Evolutionary conservation across 73 alveolate species (phyloP).

Genomic region (Tetrahymena malaccensis): DNA sequence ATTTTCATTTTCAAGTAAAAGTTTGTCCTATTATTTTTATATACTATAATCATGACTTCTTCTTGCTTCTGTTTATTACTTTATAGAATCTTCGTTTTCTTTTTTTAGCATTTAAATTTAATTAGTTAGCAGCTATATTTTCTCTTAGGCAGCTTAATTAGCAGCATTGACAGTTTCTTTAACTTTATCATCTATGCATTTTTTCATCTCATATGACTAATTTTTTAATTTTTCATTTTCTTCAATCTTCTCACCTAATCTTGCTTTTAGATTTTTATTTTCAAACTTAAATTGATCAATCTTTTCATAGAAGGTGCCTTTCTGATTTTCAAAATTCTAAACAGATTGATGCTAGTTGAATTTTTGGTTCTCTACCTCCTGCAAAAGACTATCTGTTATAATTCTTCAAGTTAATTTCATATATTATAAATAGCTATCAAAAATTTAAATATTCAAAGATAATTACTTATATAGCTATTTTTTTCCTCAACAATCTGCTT

Average conservation of each 20-base stretch:
- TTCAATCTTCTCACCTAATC: not conserved
- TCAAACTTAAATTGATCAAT: not conserved
- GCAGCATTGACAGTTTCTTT: not conserved
- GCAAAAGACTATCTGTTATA: not conserved
- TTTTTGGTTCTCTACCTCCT: not conserved
- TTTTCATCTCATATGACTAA: not conserved
- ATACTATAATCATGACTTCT: not conserved
- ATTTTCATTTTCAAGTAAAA: not conserved
- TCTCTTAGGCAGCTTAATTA: not conserved
- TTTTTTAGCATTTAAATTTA: not conserved
- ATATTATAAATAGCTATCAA: not conserved
- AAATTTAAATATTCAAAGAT: not conserved
- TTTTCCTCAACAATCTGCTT: not conserved
- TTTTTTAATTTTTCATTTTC: not conserved
- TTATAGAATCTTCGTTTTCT: not conserved
- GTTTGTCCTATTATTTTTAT: not conserved
- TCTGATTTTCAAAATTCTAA: not conserved
- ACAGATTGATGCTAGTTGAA: not conserved
- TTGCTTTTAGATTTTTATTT: not conserved
- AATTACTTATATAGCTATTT: not conserved
- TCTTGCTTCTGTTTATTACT: not conserved
- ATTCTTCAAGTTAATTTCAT: not conserved
- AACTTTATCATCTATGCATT: not conserved
- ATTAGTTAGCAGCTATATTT: not conserved
- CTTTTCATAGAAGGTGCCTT: not conserved